A percentile compares a stretch with the other conserved stretches of the same genome.
phyloP scores from a whole-genome alignment of 805 yeast genomes.

The Huiozyma naganishii region DNA sequence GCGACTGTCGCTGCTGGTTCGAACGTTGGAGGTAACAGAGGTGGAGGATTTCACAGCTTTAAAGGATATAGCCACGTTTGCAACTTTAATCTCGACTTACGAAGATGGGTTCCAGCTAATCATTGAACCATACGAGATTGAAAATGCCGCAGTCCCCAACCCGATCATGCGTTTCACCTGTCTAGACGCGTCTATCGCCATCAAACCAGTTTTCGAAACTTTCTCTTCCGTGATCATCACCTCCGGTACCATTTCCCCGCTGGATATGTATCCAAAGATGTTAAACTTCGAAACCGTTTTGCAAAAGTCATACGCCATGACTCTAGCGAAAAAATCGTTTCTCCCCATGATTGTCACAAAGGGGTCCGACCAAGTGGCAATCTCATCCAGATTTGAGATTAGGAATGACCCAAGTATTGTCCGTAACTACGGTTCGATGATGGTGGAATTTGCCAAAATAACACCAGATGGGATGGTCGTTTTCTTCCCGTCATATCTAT shows the following conservation, averaged over 20 bases:
- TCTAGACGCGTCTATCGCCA: constrained; percentile 94
- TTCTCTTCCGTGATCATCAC: constrained; percentile 90
- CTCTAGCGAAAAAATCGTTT: constrained; percentile 83
- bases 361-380: constrained; percentile 96
- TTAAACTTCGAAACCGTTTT: constrained; percentile 84
- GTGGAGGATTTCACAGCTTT: constrained; percentile 88
- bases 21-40: constrained; percentile 79
- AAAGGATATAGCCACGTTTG: constrained; percentile 94
- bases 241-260: constrained; percentile 95
- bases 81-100: constrained; percentile 89
- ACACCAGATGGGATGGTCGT: constrained; percentile 98
- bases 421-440: constrained; percentile 85
- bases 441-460: constrained; percentile 85
- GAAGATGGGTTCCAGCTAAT: constrained; percentile 87
- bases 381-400: constrained; percentile 90
- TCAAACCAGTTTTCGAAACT: constrained; percentile 90
- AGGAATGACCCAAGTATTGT: constrained; percentile 97
- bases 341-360: constrained; percentile 93
- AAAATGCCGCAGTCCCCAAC: constrained; percentile 91
- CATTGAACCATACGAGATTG: constrained; percentile 91
- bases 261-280: constrained; percentile 98
- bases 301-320: constrained; percentile 93
- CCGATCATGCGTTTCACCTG: constrained; percentile 91
- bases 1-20: constrained; percentile 72
- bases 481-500: constrained; percentile 91